Evolutionary conservation across 345 rosid species (phyloP), one percentile per base, ranked within the genome.

Genomic region (Aegle marmelos): DNA sequence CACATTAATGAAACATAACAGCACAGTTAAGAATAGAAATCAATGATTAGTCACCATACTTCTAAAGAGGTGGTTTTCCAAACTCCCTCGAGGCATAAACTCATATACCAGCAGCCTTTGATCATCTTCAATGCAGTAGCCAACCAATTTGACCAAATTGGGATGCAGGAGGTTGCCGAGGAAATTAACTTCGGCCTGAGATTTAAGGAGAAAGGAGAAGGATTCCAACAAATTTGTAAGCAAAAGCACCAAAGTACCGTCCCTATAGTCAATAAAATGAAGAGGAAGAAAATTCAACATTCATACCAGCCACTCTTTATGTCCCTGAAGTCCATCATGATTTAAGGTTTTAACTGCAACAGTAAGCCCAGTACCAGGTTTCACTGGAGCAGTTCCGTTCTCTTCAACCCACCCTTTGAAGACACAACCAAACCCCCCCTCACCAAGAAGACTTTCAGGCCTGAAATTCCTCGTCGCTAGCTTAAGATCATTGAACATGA

Each of bases 301-400:
- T 74, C 86, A 70, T 87, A 94, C 98, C 85, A 93, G 91, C 98
- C 98, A 94, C 82, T 94, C 98, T 87, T 91, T 91, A 74, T 94
- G 98, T 84, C 98, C 98, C 89, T 94, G 98, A 79, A 94, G 92
- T 78, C 98, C 98, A 81, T 93, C 98, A 50, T 89, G 91, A 74
- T 94, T 94, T n/a, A 93, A 87, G 50, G 95, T 94, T 82, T 94
- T 94, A 50, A 93, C 93, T 0, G 98, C 98, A 79, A 94, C 98
- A 4, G 98, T 90, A 45, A 94, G 89, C 33, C 98, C 98, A 0
- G 92, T 88, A 33, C 98, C 98, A 54, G 97, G 98, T 87, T 93
- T 94, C 73, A 89, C 97, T 0, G 98, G 94, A 73, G 97, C 90
- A 45, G 98, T 91, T 79, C 98, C 98, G 78, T 89, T 89, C 81